These are phyloP conservation scores for Aspergillus nidulans DNA, from an alignment of 495 filamentous ascomycete species.

Conservation along the genomic window DNA sequence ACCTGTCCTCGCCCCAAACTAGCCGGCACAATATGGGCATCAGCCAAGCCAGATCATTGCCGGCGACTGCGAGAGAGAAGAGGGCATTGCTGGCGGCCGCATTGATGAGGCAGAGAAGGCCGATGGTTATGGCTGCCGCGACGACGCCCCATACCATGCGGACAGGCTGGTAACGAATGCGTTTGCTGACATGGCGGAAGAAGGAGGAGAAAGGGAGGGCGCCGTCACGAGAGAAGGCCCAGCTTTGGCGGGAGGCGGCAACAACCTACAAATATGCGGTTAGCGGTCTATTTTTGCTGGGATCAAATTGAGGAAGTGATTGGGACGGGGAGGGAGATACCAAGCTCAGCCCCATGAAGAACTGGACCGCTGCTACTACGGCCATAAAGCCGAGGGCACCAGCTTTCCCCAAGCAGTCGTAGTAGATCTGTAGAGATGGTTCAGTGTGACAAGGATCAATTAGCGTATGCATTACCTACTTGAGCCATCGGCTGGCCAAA, in stretches of 20 bases:
- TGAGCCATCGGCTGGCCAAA: constrained; percentile 46
- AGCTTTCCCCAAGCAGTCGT: constrained; percentile 40
- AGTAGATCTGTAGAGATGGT: constrained; percentile 30
- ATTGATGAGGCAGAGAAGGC: constrained; percentile 56
- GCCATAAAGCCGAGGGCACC: constrained; percentile 43
- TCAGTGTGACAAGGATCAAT: background rate
- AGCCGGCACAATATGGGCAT: constrained; percentile 59
- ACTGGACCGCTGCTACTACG: constrained; percentile 35
- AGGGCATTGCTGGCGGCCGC: constrained; percentile 55
- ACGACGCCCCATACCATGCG: constrained; percentile 58
- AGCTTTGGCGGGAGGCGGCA: constrained; percentile 54
- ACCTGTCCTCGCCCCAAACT: constrained; percentile 57
- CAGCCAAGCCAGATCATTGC: constrained; percentile 60
- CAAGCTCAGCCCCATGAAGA: constrained; percentile 43
- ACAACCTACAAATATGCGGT: constrained; percentile 34
- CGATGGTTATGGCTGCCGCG: constrained; percentile 48
- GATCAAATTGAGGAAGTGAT: too few species aligned
- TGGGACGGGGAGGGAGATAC: constrained; percentile 15
- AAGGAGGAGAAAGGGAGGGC: constrained; percentile 59
- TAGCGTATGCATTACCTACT: constrained; percentile 16
- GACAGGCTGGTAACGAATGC: constrained; percentile 57
- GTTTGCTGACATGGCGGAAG: constrained; percentile 54
- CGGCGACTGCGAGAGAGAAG: constrained; percentile 60
- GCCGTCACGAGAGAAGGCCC: constrained; percentile 59
- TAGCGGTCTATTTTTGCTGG: background rate